Evolutionary conservation across 2,329 filamentous ascomycete genomes (phyloP), one percentile per base, ranked within the genome.

Genomic region (Dichotomopilus funicola): DNA sequence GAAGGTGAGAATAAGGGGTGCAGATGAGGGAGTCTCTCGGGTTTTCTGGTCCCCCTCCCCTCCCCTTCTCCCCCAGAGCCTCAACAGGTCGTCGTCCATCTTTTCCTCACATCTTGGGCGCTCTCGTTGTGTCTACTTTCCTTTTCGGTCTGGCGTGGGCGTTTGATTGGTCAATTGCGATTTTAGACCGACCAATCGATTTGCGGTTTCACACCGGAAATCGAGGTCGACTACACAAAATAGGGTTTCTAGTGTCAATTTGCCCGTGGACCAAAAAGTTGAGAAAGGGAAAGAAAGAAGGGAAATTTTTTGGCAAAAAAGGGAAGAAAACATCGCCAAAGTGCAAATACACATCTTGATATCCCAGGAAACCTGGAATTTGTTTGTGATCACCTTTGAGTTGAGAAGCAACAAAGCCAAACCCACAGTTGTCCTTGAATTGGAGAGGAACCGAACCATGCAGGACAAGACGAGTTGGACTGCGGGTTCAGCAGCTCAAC

Each of bases 91-190:
- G 13, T 34, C 50, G 35, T n/a, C 19, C 51, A 47, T 38, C 48
- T 11, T 13, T 58, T 56, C 53, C 51, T 54, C 48, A 9, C 42
- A 10, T 19, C 11, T 38, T n/a, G 43, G 10, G 19, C 19, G 19
- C 19, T 27, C 19, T 33, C 54, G 35, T 51, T 31, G 43, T 19
- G 41, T 33, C 11, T 6, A 27, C 13, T 59, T 50, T 35, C 55
- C 48, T 40, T 54, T n/a, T 52, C 55, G 59, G 42, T 59, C 40
- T 42, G 6, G 41, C 44, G 51, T 31, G 51, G 55, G 48, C 45
- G 48, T 40, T 8, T 61, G 59, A 61, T 61, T 59, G 59, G 59
- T 53, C 59, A 55, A 57, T 59, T 46, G 34, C 38, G 52, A 47
- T 41, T 47, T 34, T 35, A 7, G 38, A 7, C 27, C 34, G 19